phyloP scores from a whole-genome alignment of 2,329 filamentous ascomycete species.

The Colletotrichum gloeosporioides region DNA sequence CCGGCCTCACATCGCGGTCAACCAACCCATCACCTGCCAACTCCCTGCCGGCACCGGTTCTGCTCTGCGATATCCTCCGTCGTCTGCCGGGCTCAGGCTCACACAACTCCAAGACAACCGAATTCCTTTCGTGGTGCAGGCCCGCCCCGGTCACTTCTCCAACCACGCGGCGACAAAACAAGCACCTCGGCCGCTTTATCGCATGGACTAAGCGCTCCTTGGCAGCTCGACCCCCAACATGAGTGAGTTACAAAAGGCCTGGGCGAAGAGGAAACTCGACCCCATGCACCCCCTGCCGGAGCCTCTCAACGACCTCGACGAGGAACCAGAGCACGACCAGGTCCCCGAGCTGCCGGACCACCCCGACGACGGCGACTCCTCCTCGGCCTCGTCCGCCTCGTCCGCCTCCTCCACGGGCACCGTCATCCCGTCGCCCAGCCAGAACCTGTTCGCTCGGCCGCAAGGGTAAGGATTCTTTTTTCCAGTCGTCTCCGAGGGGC shows the following conservation, averaged over 20 bases:
- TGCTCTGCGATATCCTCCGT: background rate
- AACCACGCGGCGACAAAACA: background rate
- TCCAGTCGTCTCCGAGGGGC: background rate
- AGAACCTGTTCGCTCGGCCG: constrained; percentile 75
- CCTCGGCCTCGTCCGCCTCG: constrained; percentile 65
- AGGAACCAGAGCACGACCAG: constrained; percentile 54
- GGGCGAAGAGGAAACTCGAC: constrained; percentile 77
- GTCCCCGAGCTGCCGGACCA: constrained; percentile 50
- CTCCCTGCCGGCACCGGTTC: background rate
- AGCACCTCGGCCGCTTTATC: background rate
- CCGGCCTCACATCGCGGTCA: background rate
- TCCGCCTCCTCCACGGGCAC: constrained; percentile 94
- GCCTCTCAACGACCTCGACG: constrained; percentile 57
- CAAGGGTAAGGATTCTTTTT: constrained; percentile 58
- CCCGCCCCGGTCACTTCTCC: background rate
- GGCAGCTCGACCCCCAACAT: constrained; percentile 49
- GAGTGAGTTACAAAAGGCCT: constrained; percentile 82
- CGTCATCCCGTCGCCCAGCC: constrained; percentile 79
- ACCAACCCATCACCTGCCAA: background rate
- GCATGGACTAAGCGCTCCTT: background rate
- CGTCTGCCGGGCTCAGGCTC: background rate
- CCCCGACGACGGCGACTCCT: constrained; percentile 70
- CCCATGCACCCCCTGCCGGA: constrained; percentile 59
- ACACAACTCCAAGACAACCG: background rate
- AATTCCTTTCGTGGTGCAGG: background rate